These are phyloP conservation scores for Cinchona pubescens DNA, from an alignment of 257 asterid species.

Conservation along the genomic window DNA sequence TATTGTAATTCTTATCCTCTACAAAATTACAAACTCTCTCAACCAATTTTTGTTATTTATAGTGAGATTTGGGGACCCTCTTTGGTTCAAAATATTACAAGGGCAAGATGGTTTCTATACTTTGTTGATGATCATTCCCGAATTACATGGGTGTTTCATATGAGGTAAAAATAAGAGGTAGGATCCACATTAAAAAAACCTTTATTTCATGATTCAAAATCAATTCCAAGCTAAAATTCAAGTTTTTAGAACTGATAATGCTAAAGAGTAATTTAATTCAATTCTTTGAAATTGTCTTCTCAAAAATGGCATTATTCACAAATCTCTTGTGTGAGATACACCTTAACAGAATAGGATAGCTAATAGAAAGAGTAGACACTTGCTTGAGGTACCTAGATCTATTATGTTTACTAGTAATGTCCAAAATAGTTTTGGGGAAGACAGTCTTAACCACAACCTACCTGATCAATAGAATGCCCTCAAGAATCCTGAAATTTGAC, in stretches of 20 bases:
- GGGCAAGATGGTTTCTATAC: neutral
- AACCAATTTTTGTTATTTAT: neutral
- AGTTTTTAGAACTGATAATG: neutral
- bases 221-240: neutral
- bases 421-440: neutral
- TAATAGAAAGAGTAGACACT: neutral
- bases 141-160: neutral
- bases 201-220: neutral
- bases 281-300: neutral
- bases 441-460: neutral
- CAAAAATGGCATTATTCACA: neutral
- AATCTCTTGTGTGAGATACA: neutral
- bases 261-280: neutral
- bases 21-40: conserved; percentile 5
- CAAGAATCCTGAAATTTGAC: conserved; percentile 9
- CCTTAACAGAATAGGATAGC: neutral
- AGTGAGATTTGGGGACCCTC: neutral
- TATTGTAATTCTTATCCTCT: neutral
- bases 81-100: neutral
- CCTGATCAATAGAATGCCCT: conserved; percentile 9
- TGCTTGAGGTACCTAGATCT: neutral
- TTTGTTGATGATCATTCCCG: neutral
- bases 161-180: neutral
- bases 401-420: neutral
- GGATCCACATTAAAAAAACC: neutral